Evolutionary conservation across 768 basidiomycete species (phyloP), one percentile per base, ranked within the genome.

Genomic region (Nidula microcarpa): DNA sequence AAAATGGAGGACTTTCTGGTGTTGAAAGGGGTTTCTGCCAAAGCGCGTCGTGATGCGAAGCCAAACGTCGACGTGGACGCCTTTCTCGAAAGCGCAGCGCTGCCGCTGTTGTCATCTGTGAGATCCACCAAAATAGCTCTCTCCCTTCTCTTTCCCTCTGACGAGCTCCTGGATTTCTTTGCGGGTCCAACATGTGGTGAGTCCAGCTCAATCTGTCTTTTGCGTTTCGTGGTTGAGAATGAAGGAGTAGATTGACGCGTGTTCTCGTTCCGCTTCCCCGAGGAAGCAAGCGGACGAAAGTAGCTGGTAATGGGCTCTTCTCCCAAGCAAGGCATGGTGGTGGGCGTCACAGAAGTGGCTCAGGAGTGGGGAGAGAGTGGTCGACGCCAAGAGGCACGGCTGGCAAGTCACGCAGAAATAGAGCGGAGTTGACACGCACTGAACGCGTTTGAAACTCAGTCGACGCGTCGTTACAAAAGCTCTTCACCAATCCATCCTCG

Each of bases 361-460:
- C 39, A 41, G 16, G 37, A 41, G 39, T 41, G 39, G 39, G 23
- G 23, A 30, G 23, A 4, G 23, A 30, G 23, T 30, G 23, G 23
- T 30, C 23, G 23, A 30, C 4, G 23, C 23, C 23, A 30, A 30
- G 23, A 30, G 4, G 23, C 23, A 30, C 23, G 23, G 23, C 23
- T 30, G 23, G 23, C 23, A 30, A 30, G 23, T 30, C 23, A 30
- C 23, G 23, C 23, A 30, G 23, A 30, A 30, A 30, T 30, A 30
- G 23, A 53, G 63, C 67, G 71, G 68, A 70, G 67, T 68, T 67
- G 58, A 65, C 69, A 64, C 65, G 65, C 49, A 30, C 37, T 59
- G 2, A 37, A 41, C 18, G 50, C 51, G 50, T 63, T 69, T 68
- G 17, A 62, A 64, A 65, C 63, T 68, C 67, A 70, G 69, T 62